Evolutionary conservation across 2,329 filamentous ascomycete genomes (phyloP).

Genomic region (Byssothecium circinans): DNA sequence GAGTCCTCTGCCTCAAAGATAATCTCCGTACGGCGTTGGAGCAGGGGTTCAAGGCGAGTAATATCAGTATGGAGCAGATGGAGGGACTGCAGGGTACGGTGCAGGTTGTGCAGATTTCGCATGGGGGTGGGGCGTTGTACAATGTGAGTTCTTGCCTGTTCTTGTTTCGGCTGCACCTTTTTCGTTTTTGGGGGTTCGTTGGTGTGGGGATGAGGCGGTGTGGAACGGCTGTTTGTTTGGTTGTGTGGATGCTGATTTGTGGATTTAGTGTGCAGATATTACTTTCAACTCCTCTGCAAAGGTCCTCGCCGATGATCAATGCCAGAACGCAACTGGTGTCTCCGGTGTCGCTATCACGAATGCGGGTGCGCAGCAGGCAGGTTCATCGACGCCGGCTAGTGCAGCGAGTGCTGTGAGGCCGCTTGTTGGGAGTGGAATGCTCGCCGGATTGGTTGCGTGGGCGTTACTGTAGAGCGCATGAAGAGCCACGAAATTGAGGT

Average conservation of each 20-base stretch:
- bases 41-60: conserved; percentile 19
- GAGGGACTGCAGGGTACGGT: conserved; percentile 48
- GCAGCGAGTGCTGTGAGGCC: conserved; percentile 20
- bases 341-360: conserved; percentile 22
- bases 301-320: conserved; percentile 41
- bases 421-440: conserved; percentile 16
- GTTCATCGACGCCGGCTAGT: background rate
- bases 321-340: conserved; percentile 46
- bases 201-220: background rate
- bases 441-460: conserved; percentile 26
- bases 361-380: conserved; percentile 3
- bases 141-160: conserved; percentile 35
- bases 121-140: conserved; percentile 47
- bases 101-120: conserved; percentile 50
- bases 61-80: conserved; percentile 18
- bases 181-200: background rate
- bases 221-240: background rate
- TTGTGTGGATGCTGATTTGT: background rate
- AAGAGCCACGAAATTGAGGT: too few species aligned
- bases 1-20: conserved; percentile 48
- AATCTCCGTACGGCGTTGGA: conserved; percentile 22
- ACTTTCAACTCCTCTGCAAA: conserved; percentile 45
- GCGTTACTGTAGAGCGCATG: conserved; percentile 12
- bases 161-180: background rate
- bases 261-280: conserved; percentile 47